Conservation (phyloP, 495 filamentous ascomycete species). For the Chaetomidium leptoderma region DNA sequence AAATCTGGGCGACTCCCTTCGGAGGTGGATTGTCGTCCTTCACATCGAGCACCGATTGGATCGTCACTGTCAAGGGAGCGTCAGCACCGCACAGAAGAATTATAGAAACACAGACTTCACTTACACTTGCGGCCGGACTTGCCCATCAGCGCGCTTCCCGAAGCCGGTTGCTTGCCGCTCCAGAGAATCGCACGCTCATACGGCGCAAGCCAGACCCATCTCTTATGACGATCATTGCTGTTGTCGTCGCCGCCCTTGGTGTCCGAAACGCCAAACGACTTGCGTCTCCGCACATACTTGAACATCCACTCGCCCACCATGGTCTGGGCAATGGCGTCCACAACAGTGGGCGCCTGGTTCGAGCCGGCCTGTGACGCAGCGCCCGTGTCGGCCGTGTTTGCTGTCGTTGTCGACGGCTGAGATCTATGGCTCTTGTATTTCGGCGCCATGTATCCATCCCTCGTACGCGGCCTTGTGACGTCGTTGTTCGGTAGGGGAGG, state of each 20-base stretch:
- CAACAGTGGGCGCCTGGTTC: conserved; percentile 71
- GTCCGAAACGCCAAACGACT: conserved; percentile 83
- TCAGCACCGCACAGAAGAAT: conserved; percentile 23
- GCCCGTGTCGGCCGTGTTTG: conserved; percentile 48
- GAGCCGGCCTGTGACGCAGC: conserved; percentile 54
- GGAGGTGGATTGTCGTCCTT: conserved; percentile 89
- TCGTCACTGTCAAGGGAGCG: conserved; percentile 65
- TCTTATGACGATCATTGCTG: conserved; percentile 74
- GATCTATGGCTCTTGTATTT: conserved; percentile 44
- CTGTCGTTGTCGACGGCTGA: conserved; percentile 54
- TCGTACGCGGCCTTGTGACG: conserved; percentile 55
- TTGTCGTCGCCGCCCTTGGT: conserved; percentile 51
- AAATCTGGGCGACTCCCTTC: conserved; percentile 61
- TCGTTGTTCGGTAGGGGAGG: conserved; percentile 73
- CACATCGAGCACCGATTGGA: conserved; percentile 95
- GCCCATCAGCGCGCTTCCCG: conserved; percentile 80
- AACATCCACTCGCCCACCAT: conserved; percentile 99
- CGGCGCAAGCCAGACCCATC: conserved; percentile 98
- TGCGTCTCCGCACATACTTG: conserved; percentile 91
- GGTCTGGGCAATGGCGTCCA: conserved; percentile 96
- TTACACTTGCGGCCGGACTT: conserved; percentile 95
- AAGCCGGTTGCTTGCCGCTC: conserved; percentile 95
- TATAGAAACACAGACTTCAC: conserved; percentile 30
- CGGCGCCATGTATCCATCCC: conserved; percentile 33
- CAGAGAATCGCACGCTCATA: conserved; percentile 95